A percentile compares a stretch with the other conserved stretches of the same genome.
These are phyloP conservation scores for Calonectria fujianensis DNA, from an alignment of 2,329 filamentous ascomycete species.

Conservation along the genomic window DNA sequence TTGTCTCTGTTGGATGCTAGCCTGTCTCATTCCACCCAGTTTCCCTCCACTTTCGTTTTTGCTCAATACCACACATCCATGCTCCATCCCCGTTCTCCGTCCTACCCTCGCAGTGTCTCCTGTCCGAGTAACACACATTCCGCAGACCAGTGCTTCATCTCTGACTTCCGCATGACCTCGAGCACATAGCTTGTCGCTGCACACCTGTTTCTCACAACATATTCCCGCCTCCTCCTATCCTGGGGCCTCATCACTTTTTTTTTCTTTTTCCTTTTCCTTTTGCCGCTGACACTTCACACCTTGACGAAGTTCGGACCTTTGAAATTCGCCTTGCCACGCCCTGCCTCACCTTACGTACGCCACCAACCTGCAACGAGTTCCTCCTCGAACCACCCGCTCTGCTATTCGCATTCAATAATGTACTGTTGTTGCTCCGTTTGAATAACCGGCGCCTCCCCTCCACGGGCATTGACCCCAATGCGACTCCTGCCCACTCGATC, in stretches of 20 bases:
- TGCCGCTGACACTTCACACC: neutral
- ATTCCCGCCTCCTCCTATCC: neutral
- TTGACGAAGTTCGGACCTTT: neutral
- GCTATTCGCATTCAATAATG: constrained; percentile 45
- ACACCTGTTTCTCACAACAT: neutral
- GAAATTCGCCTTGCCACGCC: neutral
- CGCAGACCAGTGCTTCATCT: constrained; percentile 20
- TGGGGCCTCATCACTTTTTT: neutral
- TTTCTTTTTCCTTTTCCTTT: neutral
- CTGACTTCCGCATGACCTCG: constrained; percentile 8
- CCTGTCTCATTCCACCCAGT: constrained; percentile 24
- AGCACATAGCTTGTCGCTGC: constrained; percentile 44
- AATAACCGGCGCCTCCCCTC: constrained; percentile 39
- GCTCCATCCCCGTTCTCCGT: constrained; percentile 35
- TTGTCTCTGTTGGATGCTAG: constrained; percentile 24
- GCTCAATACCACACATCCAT: constrained; percentile 28
- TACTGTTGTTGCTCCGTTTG: constrained; percentile 44
- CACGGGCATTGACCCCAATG: constrained; percentile 45
- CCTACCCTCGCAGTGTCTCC: constrained; percentile 20
- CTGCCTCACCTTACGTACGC: constrained; percentile 15
- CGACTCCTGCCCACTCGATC: constrained; percentile 48
- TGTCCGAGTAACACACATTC: constrained; percentile 30
- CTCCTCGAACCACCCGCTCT: constrained; percentile 24
- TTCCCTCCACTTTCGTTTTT: constrained; percentile 25
- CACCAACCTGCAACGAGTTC: constrained; percentile 36